Base-by-base conservation (phyloP, 2,329 filamentous ascomycete species). In the Phoma sp. region DNA sequence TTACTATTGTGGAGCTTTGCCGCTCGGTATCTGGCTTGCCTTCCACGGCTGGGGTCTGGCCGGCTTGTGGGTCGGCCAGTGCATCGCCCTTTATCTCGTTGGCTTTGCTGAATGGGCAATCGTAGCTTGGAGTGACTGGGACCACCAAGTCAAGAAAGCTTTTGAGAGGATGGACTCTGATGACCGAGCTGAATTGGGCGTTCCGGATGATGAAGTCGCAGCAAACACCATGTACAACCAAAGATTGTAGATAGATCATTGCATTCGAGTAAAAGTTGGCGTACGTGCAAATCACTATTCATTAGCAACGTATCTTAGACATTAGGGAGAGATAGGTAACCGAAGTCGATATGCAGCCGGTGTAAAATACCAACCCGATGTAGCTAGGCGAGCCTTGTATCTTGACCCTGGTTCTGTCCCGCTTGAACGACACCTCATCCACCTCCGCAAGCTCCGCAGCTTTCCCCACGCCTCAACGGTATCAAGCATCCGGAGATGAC, bases 51-150 rank as follows among this genome's bases (percentile, higher is more conserved):
- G 90, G 90, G 91, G 91, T 0, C 77, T 96, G 2, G 80, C 82
- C 14, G 91, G 91, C 0, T 76, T 96, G 13, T 96, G 91, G 91
- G 79, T 95, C 30, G 91, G 90, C 13, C 90, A 93, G 69, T 93
- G 89, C 67, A 86, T 77, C 52, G 75, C 75, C 8, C 60, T 96
- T 29, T 96, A 92, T 69, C 78, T 95, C 22, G 91, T 96, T 0
- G 91, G 91, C 2, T 78, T 82, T 1, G 70, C 90, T 9, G 90
- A 96, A 70, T 96, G 91, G 91, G 76, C 82, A 2, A 88, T 96
- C 67, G 89, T 96, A 24, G 87, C 85, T 1, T 80, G 86, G 72
- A 91, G 89, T 70, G 81, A 91, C 61, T 96, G 91, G 90, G 83
- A 91, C 1, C 75, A 80, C 51, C 87, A 93, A 74, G 89, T 93